Conservation (phyloP, 345 rosid species). For the Laguncularia racemosa region DNA sequence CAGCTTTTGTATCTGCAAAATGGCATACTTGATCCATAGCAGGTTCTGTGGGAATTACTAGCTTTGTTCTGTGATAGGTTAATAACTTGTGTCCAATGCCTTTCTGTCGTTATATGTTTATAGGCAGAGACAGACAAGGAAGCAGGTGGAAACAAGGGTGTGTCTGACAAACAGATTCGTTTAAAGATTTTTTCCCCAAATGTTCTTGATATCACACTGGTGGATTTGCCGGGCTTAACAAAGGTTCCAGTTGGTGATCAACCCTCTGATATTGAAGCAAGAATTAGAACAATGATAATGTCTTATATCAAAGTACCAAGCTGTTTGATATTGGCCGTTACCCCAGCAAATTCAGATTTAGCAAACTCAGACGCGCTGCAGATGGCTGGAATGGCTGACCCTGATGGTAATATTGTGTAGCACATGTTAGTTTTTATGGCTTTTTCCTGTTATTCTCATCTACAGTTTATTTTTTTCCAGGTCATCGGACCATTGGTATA, state of each 20-base stretch:
- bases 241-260: slow-evolving; percentile 98
- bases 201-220: slow-evolving; percentile 89
- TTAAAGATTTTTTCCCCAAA: slow-evolving; percentile 86
- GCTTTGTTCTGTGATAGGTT: not conserved
- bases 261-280: slow-evolving; percentile 89
- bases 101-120: slow-evolving; percentile 3
- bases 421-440: not conserved
- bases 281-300: slow-evolving; percentile 94
- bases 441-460: not conserved
- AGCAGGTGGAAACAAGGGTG: slow-evolving; percentile 90
- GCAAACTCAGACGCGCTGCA: slow-evolving; percentile 97
- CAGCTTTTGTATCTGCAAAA: too few species aligned
- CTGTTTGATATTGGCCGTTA: slow-evolving; percentile 85
- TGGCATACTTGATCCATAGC: too few species aligned
- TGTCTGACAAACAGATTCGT: slow-evolving; percentile 83
- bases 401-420: slow-evolving; percentile 48
- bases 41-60: too few species aligned
- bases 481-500: slow-evolving; percentile 81
- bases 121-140: slow-evolving; percentile 85
- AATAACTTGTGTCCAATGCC: not conserved
- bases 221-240: slow-evolving; percentile 94
- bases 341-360: slow-evolving; percentile 88
- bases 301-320: slow-evolving; percentile 79
- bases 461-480: slow-evolving; percentile 28
- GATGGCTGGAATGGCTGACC: slow-evolving; percentile 89